Conservation (phyloP, 2,329 filamentous ascomycete species). For the Colletotrichum incanum region DNA sequence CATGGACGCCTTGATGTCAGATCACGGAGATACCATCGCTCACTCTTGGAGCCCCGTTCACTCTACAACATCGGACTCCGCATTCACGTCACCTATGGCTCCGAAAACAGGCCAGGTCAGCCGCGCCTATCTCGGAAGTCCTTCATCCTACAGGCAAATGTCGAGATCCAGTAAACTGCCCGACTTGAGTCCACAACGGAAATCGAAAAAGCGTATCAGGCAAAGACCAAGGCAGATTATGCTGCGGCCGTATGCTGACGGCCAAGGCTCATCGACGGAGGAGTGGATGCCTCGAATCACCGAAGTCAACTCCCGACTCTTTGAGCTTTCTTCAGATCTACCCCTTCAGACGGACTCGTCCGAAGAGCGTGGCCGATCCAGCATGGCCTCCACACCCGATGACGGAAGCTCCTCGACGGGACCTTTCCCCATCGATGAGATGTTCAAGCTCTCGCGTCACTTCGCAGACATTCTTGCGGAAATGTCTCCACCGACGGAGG, state of each 20-base stretch:
- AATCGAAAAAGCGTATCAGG: slow-evolving; percentile 43
- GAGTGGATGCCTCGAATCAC: slow-evolving; percentile 59
- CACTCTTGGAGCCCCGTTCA: slow-evolving; percentile 40
- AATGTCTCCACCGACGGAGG: slow-evolving; percentile 35
- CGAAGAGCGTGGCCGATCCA: slow-evolving; percentile 23
- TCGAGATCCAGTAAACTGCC: slow-evolving; percentile 7
- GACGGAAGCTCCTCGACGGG: slow-evolving; percentile 46
- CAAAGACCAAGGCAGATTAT: slow-evolving; percentile 53
- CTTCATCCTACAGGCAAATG: slow-evolving; percentile 2
- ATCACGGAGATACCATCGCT: slow-evolving; percentile 29
- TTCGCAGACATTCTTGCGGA: slow-evolving; percentile 55
- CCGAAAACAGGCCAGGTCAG: slow-evolving; percentile 16
- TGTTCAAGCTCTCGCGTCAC: slow-evolving; percentile 58
- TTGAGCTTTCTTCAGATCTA: slow-evolving; percentile 55
- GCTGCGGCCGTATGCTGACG: slow-evolving; percentile 45
- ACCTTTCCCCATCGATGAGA: slow-evolving; percentile 58
- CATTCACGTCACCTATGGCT: slow-evolving; percentile 36
- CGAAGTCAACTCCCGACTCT: slow-evolving; percentile 56
- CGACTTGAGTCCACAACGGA: slow-evolving; percentile 5
- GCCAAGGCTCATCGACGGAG: slow-evolving; percentile 46
- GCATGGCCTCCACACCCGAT: slow-evolving; percentile 42
- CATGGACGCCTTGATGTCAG: slow-evolving; percentile 39
- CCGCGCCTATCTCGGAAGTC: slow-evolving; percentile 31
- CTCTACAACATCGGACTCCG: slow-evolving; percentile 34
- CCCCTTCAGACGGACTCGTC: slow-evolving; percentile 49